Base-by-base conservation (phyloP, 495 filamentous ascomycete genomes). In the Penicillium atrosanguineum region DNA sequence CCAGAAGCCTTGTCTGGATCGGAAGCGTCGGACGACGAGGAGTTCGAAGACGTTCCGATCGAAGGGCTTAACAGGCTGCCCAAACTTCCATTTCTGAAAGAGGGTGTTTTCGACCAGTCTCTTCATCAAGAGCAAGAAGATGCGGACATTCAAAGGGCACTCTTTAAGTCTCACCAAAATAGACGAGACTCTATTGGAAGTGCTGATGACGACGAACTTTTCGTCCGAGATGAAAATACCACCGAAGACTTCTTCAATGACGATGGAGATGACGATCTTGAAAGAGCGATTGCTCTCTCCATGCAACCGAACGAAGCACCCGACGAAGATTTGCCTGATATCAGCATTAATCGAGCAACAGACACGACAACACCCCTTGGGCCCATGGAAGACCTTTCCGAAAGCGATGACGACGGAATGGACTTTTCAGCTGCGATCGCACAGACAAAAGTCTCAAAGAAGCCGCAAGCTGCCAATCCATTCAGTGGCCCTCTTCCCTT, bases 11-110 rank as follows among this genome's bases (percentile, higher is more conserved):
- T 82, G 19, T 78, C 82, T 42, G 79, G 75, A 1, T 67, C 64
- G 31, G 78, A 85, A 45, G 71, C 73, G 43, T 77, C 81, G 2
- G 78, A 82, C 20, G 79, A 83, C 4, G 89, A 88, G 16, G 83
- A 79, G 25, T 98, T 97, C 63, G 94, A 97, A 67, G 94, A 98
- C 71, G 88, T 98, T 14, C 94, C 94, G 2, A 88, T 98, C 39
- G 92, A 95, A 67, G 94, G 94, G 2, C 59, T 98, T 25, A 98
- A 98, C 59, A 77, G 94, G 46, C 69, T 98, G 40, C 93, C 93
- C 0, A 95, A 87, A 58, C 60, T 78, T 52, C 59, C 67, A 40
- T 67, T 75, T 42, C 65, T 76, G 7, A 63, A 59, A 50, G 61
- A 72, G 12, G 74, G 71, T 29, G 63, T 65, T 1, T 67, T 76